Percentiles rank a stretch among this genome's conserved stretches.
Conservation (phyloP, 2,329 filamentous ascomycete species). For the Venturia pyrina region DNA sequence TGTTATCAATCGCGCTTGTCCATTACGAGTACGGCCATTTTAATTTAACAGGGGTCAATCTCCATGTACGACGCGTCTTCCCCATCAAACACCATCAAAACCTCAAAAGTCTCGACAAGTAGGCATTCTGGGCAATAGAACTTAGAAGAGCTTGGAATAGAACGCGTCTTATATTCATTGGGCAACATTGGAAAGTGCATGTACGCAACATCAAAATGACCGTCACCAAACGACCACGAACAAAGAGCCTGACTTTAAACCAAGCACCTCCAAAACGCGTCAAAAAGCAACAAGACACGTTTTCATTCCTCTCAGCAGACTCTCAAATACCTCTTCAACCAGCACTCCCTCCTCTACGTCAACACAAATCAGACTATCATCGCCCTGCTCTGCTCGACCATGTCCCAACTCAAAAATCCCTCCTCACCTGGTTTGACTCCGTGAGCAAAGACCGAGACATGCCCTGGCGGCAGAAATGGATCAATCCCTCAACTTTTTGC, state of each 20-base stretch:
- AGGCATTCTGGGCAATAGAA: neutral
- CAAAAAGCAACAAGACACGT: neutral
- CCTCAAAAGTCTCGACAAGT: neutral
- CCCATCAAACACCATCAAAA: neutral
- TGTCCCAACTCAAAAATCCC: conserved; percentile 14
- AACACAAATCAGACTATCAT: conserved; percentile 22
- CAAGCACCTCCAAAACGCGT: neutral
- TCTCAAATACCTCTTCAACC: neutral
- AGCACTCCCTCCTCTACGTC: conserved; percentile 21
- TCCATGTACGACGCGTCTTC: neutral
- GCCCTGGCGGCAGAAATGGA: conserved; percentile 45
- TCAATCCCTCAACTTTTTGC: conserved; percentile 34
- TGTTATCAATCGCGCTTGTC: neutral
- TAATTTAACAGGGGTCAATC: neutral
- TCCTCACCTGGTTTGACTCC: conserved; percentile 24
- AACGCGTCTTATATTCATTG: neutral
- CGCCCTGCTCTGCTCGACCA: conserved; percentile 21
- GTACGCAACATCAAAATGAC: neutral
- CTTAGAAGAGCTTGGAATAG: neutral
- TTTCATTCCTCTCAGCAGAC: neutral
- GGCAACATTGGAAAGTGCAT: neutral
- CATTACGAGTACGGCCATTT: neutral
- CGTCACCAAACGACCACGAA: neutral
- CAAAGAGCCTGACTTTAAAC: neutral
- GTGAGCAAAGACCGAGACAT: conserved; percentile 24